Evolutionary conservation across 2,329 filamentous ascomycete genomes (phyloP).

Genomic region (Microsporum ferrugineum): DNA sequence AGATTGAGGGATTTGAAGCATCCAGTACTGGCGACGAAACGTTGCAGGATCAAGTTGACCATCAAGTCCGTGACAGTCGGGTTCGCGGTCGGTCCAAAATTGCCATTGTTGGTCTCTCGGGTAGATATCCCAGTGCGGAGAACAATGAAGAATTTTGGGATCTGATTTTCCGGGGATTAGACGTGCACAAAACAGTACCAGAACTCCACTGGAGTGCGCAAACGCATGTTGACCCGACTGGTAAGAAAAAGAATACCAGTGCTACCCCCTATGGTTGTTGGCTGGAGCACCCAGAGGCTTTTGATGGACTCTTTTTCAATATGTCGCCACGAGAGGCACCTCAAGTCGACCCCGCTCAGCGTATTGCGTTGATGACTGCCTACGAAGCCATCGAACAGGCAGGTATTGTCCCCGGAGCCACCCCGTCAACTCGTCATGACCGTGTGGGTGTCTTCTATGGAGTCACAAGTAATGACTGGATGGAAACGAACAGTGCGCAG

Average conservation of each 20-base stretch:
- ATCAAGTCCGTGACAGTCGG: neutral
- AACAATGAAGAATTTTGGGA: slow-evolving; percentile 2
- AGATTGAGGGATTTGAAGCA: neutral
- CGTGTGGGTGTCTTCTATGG: slow-evolving; percentile 6
- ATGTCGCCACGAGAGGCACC: slow-evolving; percentile 14
- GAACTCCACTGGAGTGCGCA: slow-evolving; percentile 15
- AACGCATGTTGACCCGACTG: slow-evolving; percentile 14
- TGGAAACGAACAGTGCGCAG: neutral
- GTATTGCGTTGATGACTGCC: slow-evolving; percentile 15
- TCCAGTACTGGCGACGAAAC: neutral
- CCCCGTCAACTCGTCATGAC: neutral
- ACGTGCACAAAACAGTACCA: neutral
- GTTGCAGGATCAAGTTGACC: neutral
- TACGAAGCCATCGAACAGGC: slow-evolving; percentile 17
- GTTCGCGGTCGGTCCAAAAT: neutral
- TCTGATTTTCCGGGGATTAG: neutral
- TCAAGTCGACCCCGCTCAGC: slow-evolving; percentile 17
- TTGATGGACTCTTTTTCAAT: slow-evolving; percentile 18
- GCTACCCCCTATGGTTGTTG: slow-evolving; percentile 18
- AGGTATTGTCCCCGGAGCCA: slow-evolving; percentile 5
- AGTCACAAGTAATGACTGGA: slow-evolving; percentile 13
- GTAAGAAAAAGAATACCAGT: slow-evolving; percentile 14
- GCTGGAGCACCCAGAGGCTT: slow-evolving; percentile 10
- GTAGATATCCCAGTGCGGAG: slow-evolving; percentile 3
- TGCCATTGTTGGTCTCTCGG: slow-evolving; percentile 3